Evolutionary conservation across 805 yeast genomes (phyloP).

Genomic region (Wickerhamomyces tratensis): DNA sequence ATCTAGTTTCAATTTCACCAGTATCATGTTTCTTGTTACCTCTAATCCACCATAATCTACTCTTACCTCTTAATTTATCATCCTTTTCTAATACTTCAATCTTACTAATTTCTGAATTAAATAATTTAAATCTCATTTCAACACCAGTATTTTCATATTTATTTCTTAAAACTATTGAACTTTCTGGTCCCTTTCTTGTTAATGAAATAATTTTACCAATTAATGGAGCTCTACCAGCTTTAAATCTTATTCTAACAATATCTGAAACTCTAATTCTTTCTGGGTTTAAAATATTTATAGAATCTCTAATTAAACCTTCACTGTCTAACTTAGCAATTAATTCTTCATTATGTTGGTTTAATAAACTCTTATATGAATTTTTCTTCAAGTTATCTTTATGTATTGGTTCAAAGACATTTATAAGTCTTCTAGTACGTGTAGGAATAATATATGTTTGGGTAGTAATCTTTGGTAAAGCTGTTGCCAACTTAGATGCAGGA

Average conservation of each 20-base stretch:
- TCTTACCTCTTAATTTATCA: slow-evolving; percentile 59
- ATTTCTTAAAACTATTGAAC: slow-evolving; percentile 75
- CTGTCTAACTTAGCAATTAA: slow-evolving; percentile 59
- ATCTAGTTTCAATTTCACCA: slow-evolving; percentile 48
- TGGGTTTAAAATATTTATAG: slow-evolving; percentile 36
- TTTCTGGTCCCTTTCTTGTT: slow-evolving; percentile 60
- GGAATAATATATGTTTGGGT: background rate
- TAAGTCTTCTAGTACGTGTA: background rate
- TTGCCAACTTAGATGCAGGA: background rate
- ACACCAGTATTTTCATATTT: slow-evolving; percentile 77
- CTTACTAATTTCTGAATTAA: slow-evolving; percentile 67
- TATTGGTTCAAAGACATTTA: slow-evolving; percentile 29
- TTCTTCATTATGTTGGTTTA: slow-evolving; percentile 38
- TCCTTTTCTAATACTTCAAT: slow-evolving; percentile 76
- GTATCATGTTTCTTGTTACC: slow-evolving; percentile 60
- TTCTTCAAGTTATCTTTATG: slow-evolving; percentile 8
- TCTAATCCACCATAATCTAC: slow-evolving; percentile 87
- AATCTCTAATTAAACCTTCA: slow-evolving; percentile 51
- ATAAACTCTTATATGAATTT: slow-evolving; percentile 24
- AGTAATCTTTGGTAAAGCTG: background rate
- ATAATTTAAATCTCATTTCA: slow-evolving; percentile 73
- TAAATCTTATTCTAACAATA: slow-evolving; percentile 63
- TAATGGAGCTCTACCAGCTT: slow-evolving; percentile 38
- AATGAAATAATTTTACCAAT: slow-evolving; percentile 75
- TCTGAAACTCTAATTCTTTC: slow-evolving; percentile 71